Conservation (phyloP, 2,329 filamentous ascomycete species). For the Phyllosticta citriasiana region DNA sequence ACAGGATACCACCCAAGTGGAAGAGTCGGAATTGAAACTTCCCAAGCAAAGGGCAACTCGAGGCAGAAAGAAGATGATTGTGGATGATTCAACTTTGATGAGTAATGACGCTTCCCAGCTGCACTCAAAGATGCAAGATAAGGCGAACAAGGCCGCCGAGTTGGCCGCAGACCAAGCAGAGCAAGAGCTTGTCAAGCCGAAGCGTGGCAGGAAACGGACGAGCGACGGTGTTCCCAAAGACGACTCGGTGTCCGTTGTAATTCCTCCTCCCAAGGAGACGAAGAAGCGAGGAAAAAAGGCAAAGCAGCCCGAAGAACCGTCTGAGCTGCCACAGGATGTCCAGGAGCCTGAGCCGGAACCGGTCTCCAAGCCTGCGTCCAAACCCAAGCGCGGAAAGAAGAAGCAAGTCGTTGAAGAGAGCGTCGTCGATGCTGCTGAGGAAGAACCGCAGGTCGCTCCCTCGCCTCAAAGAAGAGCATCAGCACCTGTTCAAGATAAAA, state of each 20-base stretch:
- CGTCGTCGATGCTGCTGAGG: background rate
- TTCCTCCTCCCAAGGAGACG: conserved; percentile 5
- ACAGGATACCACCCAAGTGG: background rate
- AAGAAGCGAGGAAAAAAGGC: conserved; percentile 12
- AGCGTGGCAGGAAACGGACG: conserved; percentile 26
- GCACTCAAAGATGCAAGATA: conserved; percentile 16
- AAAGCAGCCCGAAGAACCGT: conserved; percentile 11
- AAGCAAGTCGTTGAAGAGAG: conserved; percentile 12
- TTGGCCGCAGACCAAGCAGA: background rate
- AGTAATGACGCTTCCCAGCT: conserved; percentile 17
- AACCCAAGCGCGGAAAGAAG: conserved; percentile 13
- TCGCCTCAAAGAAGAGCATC: background rate
- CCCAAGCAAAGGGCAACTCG: background rate
- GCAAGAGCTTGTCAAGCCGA: conserved; percentile 14
- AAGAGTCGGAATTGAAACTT: background rate
- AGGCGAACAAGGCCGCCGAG: conserved; percentile 4
- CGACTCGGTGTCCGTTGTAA: conserved; percentile 13
- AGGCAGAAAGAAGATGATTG: background rate
- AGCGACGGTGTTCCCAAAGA: conserved; percentile 27
- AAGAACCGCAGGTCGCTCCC: background rate
- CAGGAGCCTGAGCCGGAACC: background rate
- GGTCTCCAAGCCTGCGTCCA: conserved; percentile 12
- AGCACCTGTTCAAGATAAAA: background rate
- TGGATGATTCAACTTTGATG: conserved; percentile 2
- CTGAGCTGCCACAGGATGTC: background rate